Evolutionary conservation across 495 filamentous ascomycete genomes (phyloP).

Genomic region (Aspergillus sclerotioniger): DNA sequence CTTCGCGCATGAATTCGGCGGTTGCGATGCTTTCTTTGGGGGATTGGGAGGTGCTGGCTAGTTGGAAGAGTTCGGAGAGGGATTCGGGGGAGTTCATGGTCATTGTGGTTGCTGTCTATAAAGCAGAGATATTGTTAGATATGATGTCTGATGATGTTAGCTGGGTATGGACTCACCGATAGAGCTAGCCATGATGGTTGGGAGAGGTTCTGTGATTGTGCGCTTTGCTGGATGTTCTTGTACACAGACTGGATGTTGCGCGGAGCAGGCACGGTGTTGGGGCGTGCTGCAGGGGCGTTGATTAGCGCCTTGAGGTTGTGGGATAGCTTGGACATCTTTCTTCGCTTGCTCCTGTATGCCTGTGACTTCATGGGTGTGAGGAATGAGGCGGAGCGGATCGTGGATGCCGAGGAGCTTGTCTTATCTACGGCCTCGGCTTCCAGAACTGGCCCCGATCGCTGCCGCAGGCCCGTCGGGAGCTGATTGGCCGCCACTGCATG

Average conservation of each 20-base stretch:
- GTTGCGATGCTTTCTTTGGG: conserved; percentile 46
- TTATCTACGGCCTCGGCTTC: no score
- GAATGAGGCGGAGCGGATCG: no score
- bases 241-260: conserved; percentile 59
- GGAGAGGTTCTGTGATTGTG: conserved; percentile 53
- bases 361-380: no score
- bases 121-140: no score
- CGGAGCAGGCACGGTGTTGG: conserved; percentile 63
- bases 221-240: conserved; percentile 54
- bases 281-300: conserved; percentile 62
- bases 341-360: neutral
- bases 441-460: no score
- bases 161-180: conserved; percentile 45
- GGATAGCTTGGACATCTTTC: conserved; percentile 66
- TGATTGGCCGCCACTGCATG: no score
- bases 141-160: no score
- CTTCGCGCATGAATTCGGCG: conserved; percentile 74
- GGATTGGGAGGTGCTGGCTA: conserved; percentile 42
- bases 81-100: conserved; percentile 73
- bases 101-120: conserved; percentile 68
- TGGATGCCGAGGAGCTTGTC: no score
- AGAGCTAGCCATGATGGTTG: conserved; percentile 63
- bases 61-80: conserved; percentile 51
- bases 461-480: no score
- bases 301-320: conserved; percentile 68